Conservation (phyloP, 306 rosid species). For the Boehmeria nivea region DNA sequence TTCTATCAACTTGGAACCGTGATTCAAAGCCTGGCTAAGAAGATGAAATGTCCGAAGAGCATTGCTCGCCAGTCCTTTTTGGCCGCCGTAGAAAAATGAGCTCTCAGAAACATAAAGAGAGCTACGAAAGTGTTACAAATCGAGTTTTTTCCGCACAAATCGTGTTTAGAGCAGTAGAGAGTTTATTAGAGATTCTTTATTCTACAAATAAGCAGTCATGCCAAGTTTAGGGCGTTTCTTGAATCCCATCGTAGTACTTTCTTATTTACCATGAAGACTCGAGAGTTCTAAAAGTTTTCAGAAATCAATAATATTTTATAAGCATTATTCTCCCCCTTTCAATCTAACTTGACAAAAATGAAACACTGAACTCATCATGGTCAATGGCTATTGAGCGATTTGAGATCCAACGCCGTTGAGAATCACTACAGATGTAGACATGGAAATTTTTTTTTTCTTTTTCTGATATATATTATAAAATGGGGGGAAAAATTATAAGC, state of each 20-base stretch:
- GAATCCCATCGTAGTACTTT: neutral
- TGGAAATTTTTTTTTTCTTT: neutral
- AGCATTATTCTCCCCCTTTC: neutral
- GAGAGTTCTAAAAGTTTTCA: too few species aligned
- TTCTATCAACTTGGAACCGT: conserved; percentile 41
- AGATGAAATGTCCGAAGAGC: conserved; percentile 1
- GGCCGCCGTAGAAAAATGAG: too few species aligned
- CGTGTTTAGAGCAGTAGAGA: neutral
- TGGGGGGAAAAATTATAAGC: conserved; percentile 12
- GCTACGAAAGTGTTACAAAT: too few species aligned
- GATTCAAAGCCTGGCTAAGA: neutral
- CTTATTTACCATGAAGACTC: too few species aligned
- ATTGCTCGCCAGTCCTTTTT: neutral
- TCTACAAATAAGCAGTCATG: neutral
- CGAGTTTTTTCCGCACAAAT: too few species aligned
- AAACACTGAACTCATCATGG: too few species aligned
- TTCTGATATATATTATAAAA: conserved; percentile 5
- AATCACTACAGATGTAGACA: too few species aligned
- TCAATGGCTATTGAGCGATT: too few species aligned
- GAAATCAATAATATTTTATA: too few species aligned
- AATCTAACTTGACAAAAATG: neutral
- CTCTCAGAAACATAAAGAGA: too few species aligned
- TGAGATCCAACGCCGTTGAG: too few species aligned
- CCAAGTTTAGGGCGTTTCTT: neutral
- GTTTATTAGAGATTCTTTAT: conserved; percentile 3